Evolutionary conservation across 225 moss, liverwort and hornwort genomes (phyloP).

Genomic region (Bryoerythrophyllum caledonicum): DNA sequence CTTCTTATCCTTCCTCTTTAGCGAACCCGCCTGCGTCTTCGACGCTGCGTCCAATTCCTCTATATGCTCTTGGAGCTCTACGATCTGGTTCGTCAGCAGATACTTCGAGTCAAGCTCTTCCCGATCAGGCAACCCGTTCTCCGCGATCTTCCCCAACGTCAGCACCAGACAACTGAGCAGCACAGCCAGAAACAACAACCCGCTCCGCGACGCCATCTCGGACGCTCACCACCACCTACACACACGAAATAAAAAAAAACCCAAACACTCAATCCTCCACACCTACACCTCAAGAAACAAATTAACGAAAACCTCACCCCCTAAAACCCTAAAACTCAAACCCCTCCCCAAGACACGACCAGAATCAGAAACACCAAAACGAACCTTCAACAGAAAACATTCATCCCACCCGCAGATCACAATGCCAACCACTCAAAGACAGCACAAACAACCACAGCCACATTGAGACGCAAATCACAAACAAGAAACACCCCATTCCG

Average conservation of each 20-base stretch:
- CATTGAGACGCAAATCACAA: background rate
- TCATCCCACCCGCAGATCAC: background rate
- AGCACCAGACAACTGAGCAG: conserved; percentile 32
- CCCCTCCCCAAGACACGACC: background rate
- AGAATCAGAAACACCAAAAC: background rate
- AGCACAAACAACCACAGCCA: background rate
- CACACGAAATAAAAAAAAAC: background rate
- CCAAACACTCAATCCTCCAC: background rate
- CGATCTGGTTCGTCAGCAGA: conserved; percentile 37
- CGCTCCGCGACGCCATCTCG: conserved; percentile 32
- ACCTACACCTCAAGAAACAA: background rate
- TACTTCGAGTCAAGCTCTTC: conserved; percentile 56
- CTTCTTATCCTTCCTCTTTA: conserved; percentile 56
- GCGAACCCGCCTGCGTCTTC: conserved; percentile 38
- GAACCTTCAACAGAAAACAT: background rate
- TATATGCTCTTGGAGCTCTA: conserved; percentile 38
- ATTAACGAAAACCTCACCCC: background rate
- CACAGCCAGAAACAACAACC: conserved; percentile 31
- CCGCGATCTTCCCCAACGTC: conserved; percentile 23
- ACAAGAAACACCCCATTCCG: background rate
- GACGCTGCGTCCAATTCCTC: conserved; percentile 36
- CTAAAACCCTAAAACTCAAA: background rate
- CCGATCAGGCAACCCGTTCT: conserved; percentile 37
- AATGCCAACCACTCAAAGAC: background rate
- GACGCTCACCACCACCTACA: conserved; percentile 17